Base-by-base conservation (phyloP, 2,329 filamentous ascomycete species). In the Chalaropsis thielavioides region DNA sequence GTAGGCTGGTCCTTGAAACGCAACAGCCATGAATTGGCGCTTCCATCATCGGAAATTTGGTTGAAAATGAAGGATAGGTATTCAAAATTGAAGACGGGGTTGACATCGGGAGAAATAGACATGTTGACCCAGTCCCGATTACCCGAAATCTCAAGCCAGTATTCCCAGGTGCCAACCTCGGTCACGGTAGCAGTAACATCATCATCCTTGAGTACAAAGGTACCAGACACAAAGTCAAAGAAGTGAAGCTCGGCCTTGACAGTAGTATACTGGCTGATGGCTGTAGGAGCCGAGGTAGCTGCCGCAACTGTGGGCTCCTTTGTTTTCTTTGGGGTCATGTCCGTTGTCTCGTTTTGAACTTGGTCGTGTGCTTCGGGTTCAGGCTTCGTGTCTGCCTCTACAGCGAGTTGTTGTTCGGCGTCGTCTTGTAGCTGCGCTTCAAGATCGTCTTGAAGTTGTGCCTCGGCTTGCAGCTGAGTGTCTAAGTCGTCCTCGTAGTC, bases 31-130 rank as follows among this genome's bases (percentile, higher is more conserved):
- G 94, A 99, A 74, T 92, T 95, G 3, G 94, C 92, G 1, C 88
- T 89, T 1, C 92, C 90, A 74, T 96, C 90, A 43, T 86, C 82
- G 15, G 88, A 83, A 73, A 96, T 97, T 73, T 96, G 91, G 72
- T 99, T 99, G 81, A 99, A 99, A 72, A 99, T 96, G 74, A 97
- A 97, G 0, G 92, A 97, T n/a, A 96, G 80, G 71, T 92, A 97
- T 74, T 99, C 94, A 69, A 96, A 97, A 76, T 97, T 97, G 79
- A 97, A 99, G 22, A 99, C 92, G 0, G 94, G 94, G 71, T 97
- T 97, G 75, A 97, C 90, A 70, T 99, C 94, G 6, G 90, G 87
- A 38, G 91, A 80, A 38, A 99, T 84, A 1, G 87, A 82, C 69
- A 95, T 89, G 24, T 91, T 91, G 1, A 99, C 79, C 90, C 91